These are phyloP conservation scores for Schizophyllum commune DNA, from an alignment of 1,284 basidiomycete species.

Conservation along the genomic window DNA sequence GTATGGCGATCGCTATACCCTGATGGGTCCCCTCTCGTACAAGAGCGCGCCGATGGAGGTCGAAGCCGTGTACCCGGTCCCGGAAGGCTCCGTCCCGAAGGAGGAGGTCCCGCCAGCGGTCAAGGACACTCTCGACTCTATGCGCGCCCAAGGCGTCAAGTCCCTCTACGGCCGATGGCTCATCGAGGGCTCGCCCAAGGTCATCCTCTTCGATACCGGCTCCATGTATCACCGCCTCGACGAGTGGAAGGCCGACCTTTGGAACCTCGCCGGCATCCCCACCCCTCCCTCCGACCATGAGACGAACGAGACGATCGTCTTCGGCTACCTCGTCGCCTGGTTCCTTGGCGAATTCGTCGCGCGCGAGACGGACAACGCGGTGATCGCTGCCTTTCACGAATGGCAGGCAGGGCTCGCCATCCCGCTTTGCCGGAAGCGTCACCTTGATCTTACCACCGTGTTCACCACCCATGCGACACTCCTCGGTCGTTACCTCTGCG, in stretches of 20 bases:
- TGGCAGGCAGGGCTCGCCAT: slow-evolving; percentile 99
- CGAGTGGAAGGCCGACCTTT: slow-evolving; percentile 98
- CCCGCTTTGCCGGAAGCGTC: slow-evolving; percentile 90
- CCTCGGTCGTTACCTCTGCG: slow-evolving; percentile 95
- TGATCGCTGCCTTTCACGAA: slow-evolving; percentile 98
- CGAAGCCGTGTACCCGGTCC: slow-evolving; percentile 76
- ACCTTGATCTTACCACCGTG: slow-evolving; percentile 96
- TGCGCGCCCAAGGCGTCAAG: slow-evolving; percentile 89
- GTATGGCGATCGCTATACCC: slow-evolving; percentile 86
- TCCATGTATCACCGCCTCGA: slow-evolving; percentile 84
- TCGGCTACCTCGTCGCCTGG: slow-evolving; percentile 99
- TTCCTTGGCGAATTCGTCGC: slow-evolving; percentile 88
- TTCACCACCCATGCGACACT: slow-evolving; percentile 99
- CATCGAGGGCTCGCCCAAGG: slow-evolving; percentile 91
- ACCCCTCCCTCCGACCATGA: slow-evolving; percentile 94
- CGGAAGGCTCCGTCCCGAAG: background rate
- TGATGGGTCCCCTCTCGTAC: slow-evolving; percentile 94
- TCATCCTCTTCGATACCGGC: slow-evolving; percentile 93
- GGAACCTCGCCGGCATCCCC: slow-evolving; percentile 97
- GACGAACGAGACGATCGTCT: slow-evolving; percentile 97
- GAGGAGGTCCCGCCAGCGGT: slow-evolving; percentile 51
- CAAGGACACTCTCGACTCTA: slow-evolving; percentile 60
- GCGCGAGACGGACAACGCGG: slow-evolving; percentile 73
- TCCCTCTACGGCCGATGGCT: slow-evolving; percentile 95
- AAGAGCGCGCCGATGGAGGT: slow-evolving; percentile 99